Base-by-base conservation (phyloP, 2,329 filamentous ascomycete species). In the Helicocarpus griseus region DNA sequence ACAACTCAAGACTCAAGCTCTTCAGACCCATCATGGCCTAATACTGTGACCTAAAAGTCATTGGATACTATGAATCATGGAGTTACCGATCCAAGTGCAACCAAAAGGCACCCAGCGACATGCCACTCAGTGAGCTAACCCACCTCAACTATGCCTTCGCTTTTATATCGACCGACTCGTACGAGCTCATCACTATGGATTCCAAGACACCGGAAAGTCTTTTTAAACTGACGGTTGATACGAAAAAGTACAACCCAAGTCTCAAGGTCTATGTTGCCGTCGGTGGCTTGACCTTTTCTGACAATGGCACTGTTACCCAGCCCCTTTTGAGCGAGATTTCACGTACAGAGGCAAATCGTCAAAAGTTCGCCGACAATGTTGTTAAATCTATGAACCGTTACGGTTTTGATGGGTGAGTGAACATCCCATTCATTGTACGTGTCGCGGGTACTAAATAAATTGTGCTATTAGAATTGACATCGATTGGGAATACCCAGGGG, bases 101-200 rank as follows among this genome's bases (percentile, higher is more conserved):
- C 17, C 14, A 36, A 19, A 22, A 49, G 19, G 17, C 28, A 7
- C 55, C 53, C 3, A 31, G 21, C 4, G 53, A 46, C 26, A 19
- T 53, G 14, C 53, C 55, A 26, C 19, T 47, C 9, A 26, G 41
- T 26, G 50, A 54, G 8, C 57, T 58, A 7, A 60, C 56, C 1
- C 58, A 66, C 29, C 49, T 69, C 49, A 69, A 69, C 54, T 67
- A 63, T 44, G 69, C 73, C 0, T 76, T 75, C 50, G 69, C 65
- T 1, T 66, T 1, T 66, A 65, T 22, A 67, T 76, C 47, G 63
- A 74, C 40, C 66, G 48, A 44, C 0, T 61, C 61, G 1, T 71
- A 60, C 26, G 46, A 58, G 1, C 47, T 61, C 2, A 52, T 52
- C 0, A 60, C 69, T 0, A 66, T 65, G 56, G 57, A 62, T 29